A percentile compares a stretch with the other conserved stretches of the same genome.
Evolutionary conservation across 2,329 filamentous ascomycete species (phyloP).

Genomic region (Leptographium flavum): DNA sequence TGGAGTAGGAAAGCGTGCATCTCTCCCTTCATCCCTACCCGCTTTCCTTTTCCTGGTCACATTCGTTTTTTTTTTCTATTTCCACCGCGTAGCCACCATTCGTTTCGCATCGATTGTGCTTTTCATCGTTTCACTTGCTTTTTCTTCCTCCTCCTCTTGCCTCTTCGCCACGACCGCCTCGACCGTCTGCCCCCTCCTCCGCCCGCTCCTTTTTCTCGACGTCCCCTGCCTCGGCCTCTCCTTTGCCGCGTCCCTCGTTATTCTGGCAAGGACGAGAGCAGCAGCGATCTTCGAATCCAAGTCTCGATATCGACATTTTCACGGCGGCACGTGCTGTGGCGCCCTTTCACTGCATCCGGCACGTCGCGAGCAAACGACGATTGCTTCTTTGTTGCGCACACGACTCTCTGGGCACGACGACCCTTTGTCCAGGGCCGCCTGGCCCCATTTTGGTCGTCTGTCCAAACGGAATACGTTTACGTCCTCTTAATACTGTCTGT

Average conservation of each 20-base stretch:
- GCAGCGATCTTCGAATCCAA: background rate
- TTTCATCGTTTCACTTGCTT: constrained; percentile 1
- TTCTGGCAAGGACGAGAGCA: background rate
- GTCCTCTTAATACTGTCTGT: too few species aligned
- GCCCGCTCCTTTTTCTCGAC: background rate
- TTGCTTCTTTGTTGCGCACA: background rate
- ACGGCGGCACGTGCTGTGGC: background rate
- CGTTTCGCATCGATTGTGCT: background rate
- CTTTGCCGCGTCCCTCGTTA: background rate
- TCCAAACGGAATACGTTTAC: too few species aligned
- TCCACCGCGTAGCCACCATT: background rate
- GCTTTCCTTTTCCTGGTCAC: background rate
- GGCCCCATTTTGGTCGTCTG: too few species aligned
- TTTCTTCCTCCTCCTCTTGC: background rate
- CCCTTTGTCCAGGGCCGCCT: too few species aligned
- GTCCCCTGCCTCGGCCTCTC: background rate
- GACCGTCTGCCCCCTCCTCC: background rate
- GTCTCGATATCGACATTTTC: too few species aligned
- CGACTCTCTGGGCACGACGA: too few species aligned
- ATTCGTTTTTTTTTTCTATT: background rate
- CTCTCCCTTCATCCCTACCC: background rate
- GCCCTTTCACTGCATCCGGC: background rate
- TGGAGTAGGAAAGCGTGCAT: background rate
- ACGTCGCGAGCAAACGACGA: background rate
- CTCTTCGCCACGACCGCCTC: background rate